Evolutionary conservation across 2,329 filamentous ascomycete genomes (phyloP), one percentile per base, ranked within the genome.

Genomic region (Verticillium alfalfae): DNA sequence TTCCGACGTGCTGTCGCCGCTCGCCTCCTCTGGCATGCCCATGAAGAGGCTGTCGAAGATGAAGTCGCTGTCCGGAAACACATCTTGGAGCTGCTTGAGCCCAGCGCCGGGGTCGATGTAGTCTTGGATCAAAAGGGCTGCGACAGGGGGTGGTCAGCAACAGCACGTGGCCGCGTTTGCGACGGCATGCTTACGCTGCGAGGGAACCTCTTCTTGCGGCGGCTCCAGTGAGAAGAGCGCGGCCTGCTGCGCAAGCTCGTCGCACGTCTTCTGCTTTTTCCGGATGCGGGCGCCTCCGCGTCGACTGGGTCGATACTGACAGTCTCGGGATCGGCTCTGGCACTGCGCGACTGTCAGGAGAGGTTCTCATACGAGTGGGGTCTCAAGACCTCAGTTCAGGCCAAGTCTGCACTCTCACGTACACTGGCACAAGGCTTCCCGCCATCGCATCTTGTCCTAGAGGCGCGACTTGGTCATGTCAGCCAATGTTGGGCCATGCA

Each of bases 71-170:
- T 82, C 78, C 58, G 76, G 75, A 38, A 77, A 74, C 34, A 76
- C 72, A 64, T 80, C 79, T 26, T 76, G 77, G 7, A 82, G 70
- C 60, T 78, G 73, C 61, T 76, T 79, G 56, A 83, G 72, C 6
- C 79, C 80, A 7, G 79, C 80, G 2, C 81, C 79, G 2, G 80
- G 79, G 10, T 78, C 77, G 65, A 79, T 78, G 61, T 77, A 79
- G 34, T 73, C 73, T 60, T 76, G 71, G 45, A 79, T 61, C 4
- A 72, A 67, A 34, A 76, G 69, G 41, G 71, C 71, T 75, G 58
- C 57, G 58, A 31, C 45, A 39, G 56, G 34, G n/a, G n/a, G 61
- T 13, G 34, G n/a, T 63, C 59, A 66, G 55, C 38, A 13, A 55
- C 45, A 26, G 45, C 18, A 26, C 18, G 8, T 10, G n/a, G 45